Evolutionary conservation across 2,329 filamentous ascomycete genomes (phyloP).

Genomic region (Colletotrichum siamense): DNA sequence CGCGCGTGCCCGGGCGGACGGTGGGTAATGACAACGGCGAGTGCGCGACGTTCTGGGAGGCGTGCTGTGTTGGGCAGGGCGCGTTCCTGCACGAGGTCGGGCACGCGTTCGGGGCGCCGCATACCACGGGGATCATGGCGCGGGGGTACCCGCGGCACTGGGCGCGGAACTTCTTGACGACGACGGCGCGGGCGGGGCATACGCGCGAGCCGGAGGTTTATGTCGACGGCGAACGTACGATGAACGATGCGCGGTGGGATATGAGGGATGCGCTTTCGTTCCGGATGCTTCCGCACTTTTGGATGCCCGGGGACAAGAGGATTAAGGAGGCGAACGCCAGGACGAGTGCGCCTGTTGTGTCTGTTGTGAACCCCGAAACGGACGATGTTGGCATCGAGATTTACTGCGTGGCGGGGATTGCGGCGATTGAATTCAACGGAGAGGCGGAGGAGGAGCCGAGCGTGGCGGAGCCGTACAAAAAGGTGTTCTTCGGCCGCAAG

Average conservation of each 20-base stretch:
- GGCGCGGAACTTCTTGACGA: slow-evolving; percentile 45
- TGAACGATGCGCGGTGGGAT: slow-evolving; percentile 73
- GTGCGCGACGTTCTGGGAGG: slow-evolving; percentile 47
- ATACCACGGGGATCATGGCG: slow-evolving; percentile 71
- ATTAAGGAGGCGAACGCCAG: slow-evolving; percentile 21
- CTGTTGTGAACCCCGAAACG: slow-evolving; percentile 4
- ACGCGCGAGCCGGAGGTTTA: slow-evolving; percentile 12
- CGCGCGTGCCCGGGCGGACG: slow-evolving; percentile 36
- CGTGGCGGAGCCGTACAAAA: background rate
- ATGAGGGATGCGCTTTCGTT: slow-evolving; percentile 72
- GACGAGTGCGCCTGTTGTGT: slow-evolving; percentile 6
- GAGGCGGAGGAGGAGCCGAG: slow-evolving; percentile 6
- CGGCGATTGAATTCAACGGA: slow-evolving; percentile 21
- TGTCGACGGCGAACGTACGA: slow-evolving; percentile 27
- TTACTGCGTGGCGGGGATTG: slow-evolving; percentile 25
- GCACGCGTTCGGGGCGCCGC: slow-evolving; percentile 72
- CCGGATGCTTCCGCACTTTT: slow-evolving; percentile 72
- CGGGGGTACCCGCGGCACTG: slow-evolving; percentile 46
- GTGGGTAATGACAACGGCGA: slow-evolving; percentile 48
- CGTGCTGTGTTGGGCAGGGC: slow-evolving; percentile 63
- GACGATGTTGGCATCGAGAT: slow-evolving; percentile 28
- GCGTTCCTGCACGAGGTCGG: slow-evolving; percentile 76
- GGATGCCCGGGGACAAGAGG: slow-evolving; percentile 63
- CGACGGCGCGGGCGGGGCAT: slow-evolving; percentile 36
- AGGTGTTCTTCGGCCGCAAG: slow-evolving; percentile 26